Evolutionary conservation across 2,329 filamentous ascomycete species (phyloP).

Genomic region (Beauveria sp.): DNA sequence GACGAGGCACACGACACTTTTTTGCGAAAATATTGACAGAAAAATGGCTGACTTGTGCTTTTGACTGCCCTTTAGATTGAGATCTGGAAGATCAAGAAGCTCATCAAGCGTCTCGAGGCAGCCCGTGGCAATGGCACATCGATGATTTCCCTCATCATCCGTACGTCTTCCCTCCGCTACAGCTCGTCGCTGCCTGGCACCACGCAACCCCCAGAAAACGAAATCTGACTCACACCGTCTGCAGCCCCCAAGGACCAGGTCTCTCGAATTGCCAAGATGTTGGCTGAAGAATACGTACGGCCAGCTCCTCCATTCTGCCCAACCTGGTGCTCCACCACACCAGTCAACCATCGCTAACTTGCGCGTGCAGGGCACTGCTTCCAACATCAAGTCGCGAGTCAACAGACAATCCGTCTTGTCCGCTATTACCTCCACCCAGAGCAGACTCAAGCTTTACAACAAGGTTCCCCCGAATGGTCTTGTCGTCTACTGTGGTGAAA

Average conservation of each 20-base stretch:
- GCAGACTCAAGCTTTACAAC: conserved; percentile 97
- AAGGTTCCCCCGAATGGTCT: conserved; percentile 97
- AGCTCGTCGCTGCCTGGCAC: background rate
- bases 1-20: background rate
- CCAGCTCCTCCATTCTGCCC: background rate
- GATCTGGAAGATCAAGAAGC: conserved; percentile 98
- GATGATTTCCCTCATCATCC: conserved; percentile 99
- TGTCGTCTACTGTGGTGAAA: conserved; percentile 99
- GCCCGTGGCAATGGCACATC: conserved; percentile 97
- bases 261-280: conserved; percentile 94
- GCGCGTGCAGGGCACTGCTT: conserved; percentile 74
- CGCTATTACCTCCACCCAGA: conserved; percentile 97
- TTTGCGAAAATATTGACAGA: background rate
- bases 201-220: background rate
- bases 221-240: conserved; percentile 1
- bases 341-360: conserved; percentile 6
- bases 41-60: conserved; percentile 2
- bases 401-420: conserved; percentile 97
- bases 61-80: conserved; percentile 45
- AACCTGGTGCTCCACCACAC: background rate
- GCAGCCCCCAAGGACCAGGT: conserved; percentile 95
- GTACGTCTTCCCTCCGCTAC: conserved; percentile 45
- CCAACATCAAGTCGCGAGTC: conserved; percentile 99
- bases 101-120: conserved; percentile 96
- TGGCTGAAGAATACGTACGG: conserved; percentile 98